Conservation (phyloP, 371 early-diverging fungal genomes). For the Mortierella polycephala region DNA sequence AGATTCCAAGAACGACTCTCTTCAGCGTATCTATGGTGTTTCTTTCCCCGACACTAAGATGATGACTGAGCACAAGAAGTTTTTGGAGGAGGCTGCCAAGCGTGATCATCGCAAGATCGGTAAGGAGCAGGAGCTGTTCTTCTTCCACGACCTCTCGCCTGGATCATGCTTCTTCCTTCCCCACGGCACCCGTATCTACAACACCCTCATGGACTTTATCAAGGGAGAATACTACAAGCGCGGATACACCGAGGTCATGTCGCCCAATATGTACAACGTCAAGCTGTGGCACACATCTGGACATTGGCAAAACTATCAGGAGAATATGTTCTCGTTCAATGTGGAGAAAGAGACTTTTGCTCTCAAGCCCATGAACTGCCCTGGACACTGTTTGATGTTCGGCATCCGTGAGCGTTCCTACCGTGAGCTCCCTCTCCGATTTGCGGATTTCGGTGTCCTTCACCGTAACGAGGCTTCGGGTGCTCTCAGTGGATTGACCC, state of each 20-base stretch:
- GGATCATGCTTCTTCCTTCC: slow-evolving; percentile 98
- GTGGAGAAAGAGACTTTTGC: slow-evolving; percentile 93
- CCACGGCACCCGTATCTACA: slow-evolving; percentile 96
- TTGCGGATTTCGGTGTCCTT: slow-evolving; percentile 99
- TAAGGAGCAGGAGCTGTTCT: slow-evolving; percentile 95
- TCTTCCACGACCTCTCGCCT: slow-evolving; percentile 96
- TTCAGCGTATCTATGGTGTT: slow-evolving; percentile 99
- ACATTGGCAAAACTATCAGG: slow-evolving; percentile 99
- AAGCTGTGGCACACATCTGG: slow-evolving; percentile 99
- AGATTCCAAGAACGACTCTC: slow-evolving; percentile 96
- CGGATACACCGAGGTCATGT: slow-evolving; percentile 94
- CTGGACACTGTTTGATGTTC: slow-evolving; percentile 99
- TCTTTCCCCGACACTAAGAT: slow-evolving; percentile 98
- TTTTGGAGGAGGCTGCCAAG: slow-evolving; percentile 95
- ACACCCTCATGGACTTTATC: slow-evolving; percentile 91
- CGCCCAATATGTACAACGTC: slow-evolving; percentile 97
- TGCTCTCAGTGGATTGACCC: slow-evolving; percentile 96
- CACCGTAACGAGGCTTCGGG: slow-evolving; percentile 99
- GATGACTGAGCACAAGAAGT: slow-evolving; percentile 93
- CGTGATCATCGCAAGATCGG: slow-evolving; percentile 99
- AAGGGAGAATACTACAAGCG: slow-evolving; percentile 78
- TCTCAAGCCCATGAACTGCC: slow-evolving; percentile 99
- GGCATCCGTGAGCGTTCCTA: slow-evolving; percentile 92
- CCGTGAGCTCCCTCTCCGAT: slow-evolving; percentile 97
- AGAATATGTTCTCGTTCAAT: slow-evolving; percentile 98